Conservation (phyloP, 1,139 yeast species). For the Candida buenavistaensis region DNA sequence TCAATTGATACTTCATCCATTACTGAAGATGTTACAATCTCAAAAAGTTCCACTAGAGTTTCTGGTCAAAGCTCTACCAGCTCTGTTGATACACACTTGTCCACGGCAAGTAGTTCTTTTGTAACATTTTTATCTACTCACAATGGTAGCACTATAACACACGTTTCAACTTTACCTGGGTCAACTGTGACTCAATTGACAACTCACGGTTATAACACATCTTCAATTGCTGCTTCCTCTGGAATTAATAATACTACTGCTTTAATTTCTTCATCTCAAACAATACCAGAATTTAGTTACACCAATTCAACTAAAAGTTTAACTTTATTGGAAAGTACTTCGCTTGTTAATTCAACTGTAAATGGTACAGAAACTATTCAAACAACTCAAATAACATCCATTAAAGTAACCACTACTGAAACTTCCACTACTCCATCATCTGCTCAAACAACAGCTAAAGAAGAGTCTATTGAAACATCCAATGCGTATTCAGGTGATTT, state of each 20-base stretch:
- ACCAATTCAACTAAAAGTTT: background rate
- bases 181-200: background rate
- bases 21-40: slow-evolving; percentile 13
- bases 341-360: background rate
- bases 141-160: too few relatives aligned
- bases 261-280: slow-evolving; percentile 1
- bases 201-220: background rate
- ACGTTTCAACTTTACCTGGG: background rate
- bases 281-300: background rate
- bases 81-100: too few relatives aligned
- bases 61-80: too few relatives aligned
- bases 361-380: background rate
- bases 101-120: background rate
- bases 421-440: background rate
- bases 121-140: too few relatives aligned
- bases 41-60: slow-evolving; percentile 5
- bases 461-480: slow-evolving; percentile 9
- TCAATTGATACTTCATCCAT: slow-evolving; percentile 15
- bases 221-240: background rate
- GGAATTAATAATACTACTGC: background rate
- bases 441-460: slow-evolving; percentile 2
- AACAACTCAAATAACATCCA: background rate
- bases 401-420: background rate
- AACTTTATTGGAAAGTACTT: background rate
- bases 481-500: slow-evolving; percentile 34